Conservation (phyloP, 768 basidiomycete species). For the Gelatoporia subvermispora region DNA sequence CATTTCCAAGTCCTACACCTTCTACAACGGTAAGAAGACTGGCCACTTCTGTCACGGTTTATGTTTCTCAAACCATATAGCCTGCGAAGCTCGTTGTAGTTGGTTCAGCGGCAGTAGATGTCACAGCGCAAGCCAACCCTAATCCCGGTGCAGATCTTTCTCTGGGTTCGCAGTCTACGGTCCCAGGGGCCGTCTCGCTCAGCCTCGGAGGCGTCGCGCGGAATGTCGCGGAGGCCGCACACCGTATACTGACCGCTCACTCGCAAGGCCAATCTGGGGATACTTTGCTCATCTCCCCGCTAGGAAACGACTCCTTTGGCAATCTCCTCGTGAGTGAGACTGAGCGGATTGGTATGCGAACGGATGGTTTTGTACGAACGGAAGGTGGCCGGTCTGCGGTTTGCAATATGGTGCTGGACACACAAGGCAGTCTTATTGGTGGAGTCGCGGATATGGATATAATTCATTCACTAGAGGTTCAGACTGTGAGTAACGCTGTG, state of each 20-base stretch:
- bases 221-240: conserved; percentile 91
- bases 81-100: conserved; percentile 60
- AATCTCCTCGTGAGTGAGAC: conserved; percentile 57
- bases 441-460: conserved; percentile 93
- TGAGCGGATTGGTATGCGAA: conserved; percentile 64
- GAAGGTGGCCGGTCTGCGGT: conserved; percentile 56
- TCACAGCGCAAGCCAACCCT: conserved; percentile 55
- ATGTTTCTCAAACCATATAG: conserved; percentile 1
- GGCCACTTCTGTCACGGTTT: not conserved
- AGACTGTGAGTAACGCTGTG: conserved; percentile 33
- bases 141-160: conserved; percentile 22
- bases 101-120: conserved; percentile 87
- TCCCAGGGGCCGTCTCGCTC: conserved; percentile 69
- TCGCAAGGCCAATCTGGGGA: conserved; percentile 20
- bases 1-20: too few relatives aligned
- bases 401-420: conserved; percentile 82
- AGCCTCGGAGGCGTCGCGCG: conserved; percentile 87
- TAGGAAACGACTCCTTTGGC: conserved; percentile 79
- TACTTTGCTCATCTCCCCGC: conserved; percentile 64
- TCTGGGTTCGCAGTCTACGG: conserved; percentile 60
- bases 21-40: not conserved
- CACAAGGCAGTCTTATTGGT: conserved; percentile 62
- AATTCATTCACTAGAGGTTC: conserved; percentile 41
- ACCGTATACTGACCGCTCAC: conserved; percentile 48
- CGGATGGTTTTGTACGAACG: conserved; percentile 63